Conservation (phyloP, 208 protist genomes). For the Leptomonas seymouri region DNA sequence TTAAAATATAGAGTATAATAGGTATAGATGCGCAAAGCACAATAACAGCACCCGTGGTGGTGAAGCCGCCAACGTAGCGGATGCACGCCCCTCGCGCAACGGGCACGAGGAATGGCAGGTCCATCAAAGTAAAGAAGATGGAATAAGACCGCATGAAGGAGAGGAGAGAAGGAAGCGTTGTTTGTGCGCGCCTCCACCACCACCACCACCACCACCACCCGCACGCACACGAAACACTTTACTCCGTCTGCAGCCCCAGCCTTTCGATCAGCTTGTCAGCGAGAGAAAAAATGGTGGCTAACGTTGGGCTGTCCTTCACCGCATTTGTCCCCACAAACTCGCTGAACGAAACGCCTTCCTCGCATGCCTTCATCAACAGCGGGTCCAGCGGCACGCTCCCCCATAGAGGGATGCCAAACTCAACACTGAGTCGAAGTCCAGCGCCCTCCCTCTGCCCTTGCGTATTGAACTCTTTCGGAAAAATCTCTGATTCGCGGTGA, state of each 20-base stretch:
- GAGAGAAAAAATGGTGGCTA: conserved; percentile 50
- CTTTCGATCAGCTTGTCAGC: conserved; percentile 45
- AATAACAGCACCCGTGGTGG: not conserved
- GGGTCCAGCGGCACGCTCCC: conserved; percentile 91
- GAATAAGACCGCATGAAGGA: not conserved
- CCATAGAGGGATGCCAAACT: conserved; percentile 88
- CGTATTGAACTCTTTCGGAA: conserved; percentile 57
- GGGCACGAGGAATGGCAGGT: not conserved
- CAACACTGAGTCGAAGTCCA: conserved; percentile 71
- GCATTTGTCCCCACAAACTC: conserved; percentile 44
- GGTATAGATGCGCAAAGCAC: not conserved
- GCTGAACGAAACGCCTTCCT: conserved; percentile 76
- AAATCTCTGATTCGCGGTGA: conserved; percentile 91
- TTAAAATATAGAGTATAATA: no score
- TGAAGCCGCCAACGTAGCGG: not conserved
- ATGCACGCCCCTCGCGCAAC: not conserved
- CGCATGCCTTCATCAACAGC: conserved; percentile 90
- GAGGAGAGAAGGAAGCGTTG: not conserved
- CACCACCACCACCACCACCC: no score
- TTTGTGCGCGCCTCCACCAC: not conserved
- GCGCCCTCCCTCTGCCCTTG: conserved; percentile 53
- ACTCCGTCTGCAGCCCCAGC: conserved; percentile 35
- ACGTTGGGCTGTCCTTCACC: conserved; percentile 41
- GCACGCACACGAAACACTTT: no score
- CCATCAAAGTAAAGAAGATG: not conserved